Evolutionary conservation across 139 green algal genomes (phyloP).

Genomic region (Asterochloris sp.): DNA sequence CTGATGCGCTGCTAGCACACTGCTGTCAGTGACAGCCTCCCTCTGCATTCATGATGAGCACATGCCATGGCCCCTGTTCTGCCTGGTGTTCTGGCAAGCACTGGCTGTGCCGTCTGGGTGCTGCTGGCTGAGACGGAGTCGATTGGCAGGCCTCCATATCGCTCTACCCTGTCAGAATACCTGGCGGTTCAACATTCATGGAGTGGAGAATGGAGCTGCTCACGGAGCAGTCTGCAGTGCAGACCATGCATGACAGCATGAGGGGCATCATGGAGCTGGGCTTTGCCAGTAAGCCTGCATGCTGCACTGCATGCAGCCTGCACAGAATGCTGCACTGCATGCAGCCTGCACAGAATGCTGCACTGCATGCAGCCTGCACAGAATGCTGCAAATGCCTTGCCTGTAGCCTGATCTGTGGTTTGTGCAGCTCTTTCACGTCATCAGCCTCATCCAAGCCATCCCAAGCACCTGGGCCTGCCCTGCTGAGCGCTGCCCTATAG

Average conservation of each 20-base stretch:
- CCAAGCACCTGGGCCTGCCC: too few species aligned
- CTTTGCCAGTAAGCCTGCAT: constrained; percentile 13
- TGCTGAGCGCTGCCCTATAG: too few species aligned
- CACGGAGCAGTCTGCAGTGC: constrained; percentile 16
- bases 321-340: too few species aligned
- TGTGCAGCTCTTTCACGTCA: too few species aligned
- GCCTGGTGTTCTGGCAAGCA: background rate
- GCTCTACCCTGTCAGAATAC: background rate
- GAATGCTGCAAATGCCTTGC: too few species aligned
- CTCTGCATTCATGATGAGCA: too few species aligned
- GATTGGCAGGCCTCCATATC: background rate
- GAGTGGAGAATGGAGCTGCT: constrained; percentile 19
- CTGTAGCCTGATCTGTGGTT: too few species aligned
- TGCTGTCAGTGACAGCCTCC: too few species aligned
- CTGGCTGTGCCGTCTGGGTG: background rate
- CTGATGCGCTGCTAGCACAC: too few species aligned
- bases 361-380: too few species aligned
- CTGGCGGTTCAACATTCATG: background rate
- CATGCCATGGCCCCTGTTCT: too few species aligned
- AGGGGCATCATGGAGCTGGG: constrained; percentile 14
- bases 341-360: background rate
- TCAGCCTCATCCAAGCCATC: too few species aligned
- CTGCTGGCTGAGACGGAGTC: background rate
- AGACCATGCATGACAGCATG: constrained; percentile 15
- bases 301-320: background rate